Percentiles rank a stretch among this genome's conserved stretches.
phyloP scores from a whole-genome alignment of 805 yeast species.

The Wickerhamiella spandovensis region DNA sequence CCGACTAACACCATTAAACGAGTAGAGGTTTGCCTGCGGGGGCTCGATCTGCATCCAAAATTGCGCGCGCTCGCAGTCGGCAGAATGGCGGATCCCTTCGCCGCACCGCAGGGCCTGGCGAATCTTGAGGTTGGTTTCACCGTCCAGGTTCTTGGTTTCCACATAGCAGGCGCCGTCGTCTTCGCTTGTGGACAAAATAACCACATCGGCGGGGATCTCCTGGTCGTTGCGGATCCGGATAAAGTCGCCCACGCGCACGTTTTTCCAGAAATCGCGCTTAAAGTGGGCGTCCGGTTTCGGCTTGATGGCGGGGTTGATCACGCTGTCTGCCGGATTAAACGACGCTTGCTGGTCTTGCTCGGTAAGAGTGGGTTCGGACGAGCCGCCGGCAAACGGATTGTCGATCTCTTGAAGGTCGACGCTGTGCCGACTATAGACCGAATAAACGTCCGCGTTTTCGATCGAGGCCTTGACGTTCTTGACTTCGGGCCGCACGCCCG shows the following conservation, averaged over 20 bases:
- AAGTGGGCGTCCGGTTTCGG: slow-evolving; percentile 30
- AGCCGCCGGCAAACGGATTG: slow-evolving; percentile 7
- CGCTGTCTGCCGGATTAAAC: slow-evolving; percentile 12
- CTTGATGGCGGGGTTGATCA: slow-evolving; percentile 18
- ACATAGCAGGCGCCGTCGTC: slow-evolving; percentile 58
- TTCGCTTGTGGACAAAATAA: slow-evolving; percentile 56
- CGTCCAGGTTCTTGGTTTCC: slow-evolving; percentile 61
- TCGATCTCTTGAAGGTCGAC: slow-evolving; percentile 14
- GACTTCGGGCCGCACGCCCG: slow-evolving; percentile 13
- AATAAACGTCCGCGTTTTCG: slow-evolving; percentile 11
- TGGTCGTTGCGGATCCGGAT: slow-evolving; percentile 57
- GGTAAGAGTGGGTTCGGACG: neutral
- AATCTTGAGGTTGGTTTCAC: slow-evolving; percentile 64
- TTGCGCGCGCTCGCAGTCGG: slow-evolving; percentile 25
- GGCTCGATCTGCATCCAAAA: slow-evolving; percentile 60
- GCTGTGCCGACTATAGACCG: slow-evolving; percentile 8
- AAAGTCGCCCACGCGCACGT: slow-evolving; percentile 63
- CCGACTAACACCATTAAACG: slow-evolving; percentile 31
- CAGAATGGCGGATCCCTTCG: slow-evolving; percentile 35
- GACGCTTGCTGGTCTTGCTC: neutral
- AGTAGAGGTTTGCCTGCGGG: slow-evolving; percentile 51
- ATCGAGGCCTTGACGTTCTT: slow-evolving; percentile 12
- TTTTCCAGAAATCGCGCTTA: slow-evolving; percentile 54
- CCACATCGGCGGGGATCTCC: slow-evolving; percentile 67
- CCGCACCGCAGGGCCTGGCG: slow-evolving; percentile 48